A percentile compares a stretch with the other conserved stretches of the same genome.
These are phyloP conservation scores for Phalaenopsis aphrodite DNA, from an alignment of 106 monocot species.

Conservation along the genomic window DNA sequence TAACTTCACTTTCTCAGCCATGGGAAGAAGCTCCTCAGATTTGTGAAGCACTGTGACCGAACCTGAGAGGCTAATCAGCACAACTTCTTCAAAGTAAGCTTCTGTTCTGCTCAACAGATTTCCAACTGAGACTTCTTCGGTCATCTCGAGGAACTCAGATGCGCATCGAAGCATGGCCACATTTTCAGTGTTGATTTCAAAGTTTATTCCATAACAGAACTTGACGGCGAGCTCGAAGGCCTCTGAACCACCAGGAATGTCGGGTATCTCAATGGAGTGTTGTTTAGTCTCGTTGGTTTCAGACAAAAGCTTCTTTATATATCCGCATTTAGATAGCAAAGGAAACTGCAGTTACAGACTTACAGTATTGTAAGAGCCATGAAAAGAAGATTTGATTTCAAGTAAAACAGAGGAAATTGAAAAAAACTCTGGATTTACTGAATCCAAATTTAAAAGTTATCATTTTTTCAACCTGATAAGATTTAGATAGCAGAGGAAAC, in stretches of 20 bases:
- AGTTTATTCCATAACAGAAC: constrained; percentile 63
- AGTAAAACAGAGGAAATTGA: too few species aligned
- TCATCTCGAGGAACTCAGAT: constrained; percentile 81
- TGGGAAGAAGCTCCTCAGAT: constrained; percentile 52
- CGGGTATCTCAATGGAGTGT: constrained; percentile 33
- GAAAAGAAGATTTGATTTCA: neutral
- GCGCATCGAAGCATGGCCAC: constrained; percentile 67
- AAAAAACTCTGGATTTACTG: too few species aligned
- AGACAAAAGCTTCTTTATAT: constrained; percentile 34
- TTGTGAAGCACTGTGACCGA: constrained; percentile 57
- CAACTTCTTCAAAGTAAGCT: constrained; percentile 49
- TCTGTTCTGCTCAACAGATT: constrained; percentile 57
- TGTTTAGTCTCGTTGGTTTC: constrained; percentile 20
- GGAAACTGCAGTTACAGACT: constrained; percentile 41
- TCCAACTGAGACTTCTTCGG: constrained; percentile 46
- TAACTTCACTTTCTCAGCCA: constrained; percentile 54
- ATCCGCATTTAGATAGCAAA: constrained; percentile 66
- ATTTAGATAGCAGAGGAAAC: constrained; percentile 62
- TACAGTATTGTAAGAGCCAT: neutral
- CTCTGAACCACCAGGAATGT: constrained; percentile 65
- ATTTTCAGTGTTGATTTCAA: constrained; percentile 53
- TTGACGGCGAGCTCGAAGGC: constrained; percentile 63
- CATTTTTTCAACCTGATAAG: too few species aligned
- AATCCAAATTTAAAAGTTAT: too few species aligned
- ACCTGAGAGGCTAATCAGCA: constrained; percentile 33